phyloP scores from a whole-genome alignment of 2,329 filamentous ascomycete species.

The Fusarium algeriense region DNA sequence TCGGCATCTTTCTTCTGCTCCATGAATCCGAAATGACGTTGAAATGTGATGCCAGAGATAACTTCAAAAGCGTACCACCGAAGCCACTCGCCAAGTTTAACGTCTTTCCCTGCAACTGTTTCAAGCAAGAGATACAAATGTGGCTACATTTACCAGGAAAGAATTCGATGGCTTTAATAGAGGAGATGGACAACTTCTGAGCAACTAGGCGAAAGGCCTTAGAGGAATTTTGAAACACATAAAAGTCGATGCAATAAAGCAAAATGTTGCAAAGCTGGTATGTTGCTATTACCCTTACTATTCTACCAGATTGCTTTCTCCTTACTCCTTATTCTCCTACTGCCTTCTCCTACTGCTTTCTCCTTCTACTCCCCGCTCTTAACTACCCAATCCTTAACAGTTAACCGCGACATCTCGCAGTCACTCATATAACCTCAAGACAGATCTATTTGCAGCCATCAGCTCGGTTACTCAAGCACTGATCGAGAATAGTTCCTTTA shows the following conservation, averaged over 20 bases:
- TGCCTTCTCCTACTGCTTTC: too few species aligned
- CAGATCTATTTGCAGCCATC: neutral
- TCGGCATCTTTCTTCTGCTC: neutral
- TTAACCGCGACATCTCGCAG: too few species aligned
- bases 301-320: too few species aligned
- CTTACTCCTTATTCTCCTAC: too few species aligned
- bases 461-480: neutral
- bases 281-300: too few species aligned
- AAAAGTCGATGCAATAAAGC: too few species aligned
- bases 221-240: too few species aligned
- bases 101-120: neutral
- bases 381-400: too few species aligned
- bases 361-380: too few species aligned
- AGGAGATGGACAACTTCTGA: neutral
- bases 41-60: neutral
- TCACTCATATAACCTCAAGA: neutral
- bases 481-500: neutral
- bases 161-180: neutral
- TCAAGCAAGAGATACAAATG: neutral
- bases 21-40: neutral
- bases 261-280: too few species aligned
- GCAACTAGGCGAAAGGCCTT: neutral
- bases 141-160: neutral
- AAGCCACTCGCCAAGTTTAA: neutral
- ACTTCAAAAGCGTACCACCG: neutral